Evolutionary conservation across 2,329 filamentous ascomycete species (phyloP), one percentile per base, ranked within the genome.

Genomic region (Macrophomina tecta): DNA sequence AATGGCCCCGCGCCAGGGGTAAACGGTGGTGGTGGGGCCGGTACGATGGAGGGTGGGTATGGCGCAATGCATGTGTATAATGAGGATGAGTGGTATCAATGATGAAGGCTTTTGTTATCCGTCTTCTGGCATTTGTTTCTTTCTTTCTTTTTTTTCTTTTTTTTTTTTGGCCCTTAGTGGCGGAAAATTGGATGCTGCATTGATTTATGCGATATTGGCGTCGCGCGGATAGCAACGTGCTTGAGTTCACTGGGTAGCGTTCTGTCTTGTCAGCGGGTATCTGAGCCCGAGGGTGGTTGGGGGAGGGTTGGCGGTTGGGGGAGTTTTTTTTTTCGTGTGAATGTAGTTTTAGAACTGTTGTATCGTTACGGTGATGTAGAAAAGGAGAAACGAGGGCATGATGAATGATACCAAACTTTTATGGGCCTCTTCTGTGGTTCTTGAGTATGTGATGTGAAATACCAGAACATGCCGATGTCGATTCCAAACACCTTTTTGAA

Each of bases 51-150:
- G 46, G 72, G 71, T 60, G 69, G 70, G 2, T 78, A 73, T 65
- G 74, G 75, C 45, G 72, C 67, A 48, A 51, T 74, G 55, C 70
- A 71, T 64, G 69, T 71, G 62, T 80, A 79, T 70, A 76, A 80
- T 69, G 78, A 80, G 71, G 72, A 78, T 61, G 77, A 79, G 69
- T 80, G 79, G 78, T 81, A 81, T 72, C 75, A 75, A 66, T 80
- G 69, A 78, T 14, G 30, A n/a, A 12, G 28, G 49, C 28, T n/a
- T 51, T 9, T 23, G 23, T 23, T 23, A 23, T 23, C 23, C 23
- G 23, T 23, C 23, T 23, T 23, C 23, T 23, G 23, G 23, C 23
- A 23, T 23, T 23, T 18, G 18, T 23, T 23, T 23, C 3, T 23
- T 23, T 23, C 23, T 23, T 2, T n/a, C 11, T 6, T 58, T 45